phyloP scores from a whole-genome alignment of 2,329 filamentous ascomycete genomes.

The Aspergillus sp. region DNA sequence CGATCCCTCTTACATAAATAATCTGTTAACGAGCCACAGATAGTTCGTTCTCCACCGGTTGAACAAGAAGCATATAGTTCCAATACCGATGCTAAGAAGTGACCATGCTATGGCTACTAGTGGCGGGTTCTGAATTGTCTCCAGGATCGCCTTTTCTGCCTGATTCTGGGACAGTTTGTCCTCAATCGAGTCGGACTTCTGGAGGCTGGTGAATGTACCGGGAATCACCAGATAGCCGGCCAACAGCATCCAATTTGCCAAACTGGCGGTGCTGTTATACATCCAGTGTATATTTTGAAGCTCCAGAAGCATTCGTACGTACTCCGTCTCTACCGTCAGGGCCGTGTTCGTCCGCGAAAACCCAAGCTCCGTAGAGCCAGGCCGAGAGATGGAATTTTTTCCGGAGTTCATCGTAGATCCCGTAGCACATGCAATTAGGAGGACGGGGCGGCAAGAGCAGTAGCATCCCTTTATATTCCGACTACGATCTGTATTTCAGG shows the following conservation, averaged over 20 bases:
- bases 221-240: conserved; percentile 59
- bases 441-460: no score
- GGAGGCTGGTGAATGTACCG: conserved; percentile 55
- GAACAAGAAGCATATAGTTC: conserved; percentile 52
- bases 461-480: no score
- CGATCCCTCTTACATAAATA: conserved; percentile 48
- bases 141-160: conserved; percentile 35
- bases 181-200: conserved; percentile 32
- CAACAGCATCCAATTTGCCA: conserved; percentile 57
- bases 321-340: conserved; percentile 39
- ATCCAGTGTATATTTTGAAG: conserved; percentile 52
- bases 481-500: no score
- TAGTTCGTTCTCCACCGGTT: conserved; percentile 54
- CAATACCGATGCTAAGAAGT: conserved; percentile 47
- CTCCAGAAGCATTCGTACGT: conserved; percentile 54
- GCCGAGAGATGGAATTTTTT: neutral
- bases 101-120: conserved; percentile 51
- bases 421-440: no score
- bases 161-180: conserved; percentile 33
- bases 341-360: neutral
- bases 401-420: neutral
- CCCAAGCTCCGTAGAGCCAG: neutral
- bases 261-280: conserved; percentile 54
- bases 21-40: conserved; percentile 58
- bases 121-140: conserved; percentile 43